Base-by-base conservation (phyloP, 2,329 filamentous ascomycete species). In the Metarhizium rileyi region DNA sequence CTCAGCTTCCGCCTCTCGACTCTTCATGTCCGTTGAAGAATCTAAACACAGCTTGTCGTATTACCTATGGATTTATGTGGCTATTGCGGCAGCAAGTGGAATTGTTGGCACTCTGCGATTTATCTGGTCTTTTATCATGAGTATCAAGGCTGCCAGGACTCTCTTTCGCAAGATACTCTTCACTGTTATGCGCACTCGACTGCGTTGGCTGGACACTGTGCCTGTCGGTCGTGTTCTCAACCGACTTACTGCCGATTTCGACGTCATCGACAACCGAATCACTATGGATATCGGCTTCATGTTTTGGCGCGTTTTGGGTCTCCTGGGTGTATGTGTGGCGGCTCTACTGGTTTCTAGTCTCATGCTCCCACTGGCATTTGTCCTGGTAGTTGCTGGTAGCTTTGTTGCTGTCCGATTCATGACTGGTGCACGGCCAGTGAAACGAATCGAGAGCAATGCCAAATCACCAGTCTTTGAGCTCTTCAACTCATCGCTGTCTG, bases 381-480 rank as follows among this genome's bases (percentile, higher is more conserved):
- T 79, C 4, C 70, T 90, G 1, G 67, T 89, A 1, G 54, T 67
- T 0, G 63, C 83, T 9, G 83, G 77, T 54, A 60, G 78, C n/a
- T 65, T 77, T 52, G 76, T 82, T 49, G 83, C 81, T 1, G 59
- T 73, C 3, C 70, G 70, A 33, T 93, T 87, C 59, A 73, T 93
- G 5, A 68, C 76, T n/a, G 86, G 78, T 1, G 86, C 86, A 0
- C 75, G 87, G 36, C 86, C 89, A 28, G 75, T 86, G 53, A 91
- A 90, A 67, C 76, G 87, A 5, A 75, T 91, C 1, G 87, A 91
- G 63, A 87, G 83, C 55, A 87, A 77, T 3, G 78, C 81, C 49
- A 90, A 89, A 64, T 87, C 83, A 0, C 87, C 87, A 0, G 81
- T 91, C 1, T 90, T 89, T 57, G 87, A 91, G 62, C 81, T 87